Evolutionary conservation across 208 protist species (phyloP).

Genomic region (Novymonas esmeraldas): DNA sequence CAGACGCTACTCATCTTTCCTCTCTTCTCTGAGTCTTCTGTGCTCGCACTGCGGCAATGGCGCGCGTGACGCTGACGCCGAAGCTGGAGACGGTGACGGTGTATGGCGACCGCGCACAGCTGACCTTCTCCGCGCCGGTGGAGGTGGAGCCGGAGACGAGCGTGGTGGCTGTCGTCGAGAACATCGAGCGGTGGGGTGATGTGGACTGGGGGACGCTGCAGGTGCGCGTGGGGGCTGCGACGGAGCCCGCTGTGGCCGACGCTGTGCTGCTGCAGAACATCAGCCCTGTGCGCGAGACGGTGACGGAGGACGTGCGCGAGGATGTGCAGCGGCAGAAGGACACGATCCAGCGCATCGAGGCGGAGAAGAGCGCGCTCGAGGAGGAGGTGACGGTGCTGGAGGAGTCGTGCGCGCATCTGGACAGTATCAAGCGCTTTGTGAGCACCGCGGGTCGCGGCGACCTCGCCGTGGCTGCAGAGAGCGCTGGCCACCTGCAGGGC

Average conservation of each 20-base stretch:
- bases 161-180: conserved; percentile 20
- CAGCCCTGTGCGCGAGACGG: conserved; percentile 21
- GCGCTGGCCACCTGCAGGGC: conserved; percentile 14
- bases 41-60: conserved; percentile 8
- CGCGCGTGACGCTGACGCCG: conserved; percentile 24
- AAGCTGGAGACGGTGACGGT: conserved; percentile 33
- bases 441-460: conserved; percentile 1
- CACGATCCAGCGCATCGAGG: conserved; percentile 18
- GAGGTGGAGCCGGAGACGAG: conserved; percentile 11
- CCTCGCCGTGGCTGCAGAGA: background rate
- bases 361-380: conserved; percentile 10
- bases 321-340: conserved; percentile 32
- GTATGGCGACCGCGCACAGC: conserved; percentile 33
- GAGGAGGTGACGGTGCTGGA: conserved; percentile 20
- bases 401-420: conserved; percentile 18
- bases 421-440: conserved; percentile 18
- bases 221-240: conserved; percentile 27
- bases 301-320: conserved; percentile 27
- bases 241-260: conserved; percentile 16
- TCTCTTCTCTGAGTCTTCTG: background rate
- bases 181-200: conserved; percentile 31
- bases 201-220: conserved; percentile 44
- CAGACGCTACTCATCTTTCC: too few species aligned
- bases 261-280: conserved; percentile 35
- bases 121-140: conserved; percentile 29